Base-by-base conservation (phyloP, 2,329 filamentous ascomycete genomes). In the Thelonectria discophora region DNA sequence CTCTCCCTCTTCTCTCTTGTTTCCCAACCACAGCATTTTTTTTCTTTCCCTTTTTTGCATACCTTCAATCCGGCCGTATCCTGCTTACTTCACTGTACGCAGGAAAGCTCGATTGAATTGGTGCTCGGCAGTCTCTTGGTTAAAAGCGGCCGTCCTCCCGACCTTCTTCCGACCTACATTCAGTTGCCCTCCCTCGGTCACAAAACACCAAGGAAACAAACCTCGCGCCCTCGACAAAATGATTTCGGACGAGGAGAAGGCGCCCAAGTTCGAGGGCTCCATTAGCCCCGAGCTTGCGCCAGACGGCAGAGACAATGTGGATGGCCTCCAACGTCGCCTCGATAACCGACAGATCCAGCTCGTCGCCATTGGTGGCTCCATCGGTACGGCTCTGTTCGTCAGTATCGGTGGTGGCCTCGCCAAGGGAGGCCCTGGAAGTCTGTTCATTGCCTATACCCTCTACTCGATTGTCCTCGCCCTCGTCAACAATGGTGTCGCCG, bases 401-500 rank as follows among this genome's bases (percentile, higher is more conserved):
- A 85, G 81, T 68, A 89, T 90, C 64, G 86, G 87, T 58, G 78
- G 78, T 65, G 87, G 86, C 45, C 77, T 82, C 20, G 75, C 75
- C 58, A 68, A 68, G n/a, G 80, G 79, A 27, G 80, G 80, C 18
- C 79, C 80, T 2, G 78, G 76, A 48, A 83, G 80, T 59, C 76
- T 90, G 42, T 79, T 90, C 63, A 72, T 90, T 59, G 86, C 84
- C 39, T 90, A 86, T 71, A 78, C 80, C 34, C 64, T 87, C 45
- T 88, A 89, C 72, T 80, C 79, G 39, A 73, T 78, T 68, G 70
- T 89, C 55, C 79, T 90, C 61, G 87, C 79, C 21, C 77, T 88
- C 48, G 84, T 90, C 71, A 90, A 89, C 80, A 90, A 89, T 71
- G 83, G 82, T 63, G 80, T 89, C 61, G 87, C 88, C 9, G 88